phyloP scores from a whole-genome alignment of 2,329 filamentous ascomycete species.

The Colletotrichum sublineola region DNA sequence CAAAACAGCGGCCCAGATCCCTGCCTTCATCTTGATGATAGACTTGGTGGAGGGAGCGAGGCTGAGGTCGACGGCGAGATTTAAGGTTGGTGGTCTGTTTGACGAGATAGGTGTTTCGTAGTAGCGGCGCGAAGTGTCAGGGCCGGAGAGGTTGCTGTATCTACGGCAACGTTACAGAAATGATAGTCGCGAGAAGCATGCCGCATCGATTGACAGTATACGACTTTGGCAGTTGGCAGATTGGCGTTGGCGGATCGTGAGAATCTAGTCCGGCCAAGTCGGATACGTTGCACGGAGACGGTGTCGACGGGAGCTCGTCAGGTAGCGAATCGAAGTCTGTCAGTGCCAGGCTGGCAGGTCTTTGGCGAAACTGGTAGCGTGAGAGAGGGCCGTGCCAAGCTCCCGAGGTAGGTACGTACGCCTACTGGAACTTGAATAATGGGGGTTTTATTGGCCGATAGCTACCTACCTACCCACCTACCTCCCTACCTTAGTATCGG shows the following conservation, averaged over 20 bases:
- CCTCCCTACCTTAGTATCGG: neutral
- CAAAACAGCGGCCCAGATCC: constrained; percentile 64
- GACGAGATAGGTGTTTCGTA: neutral
- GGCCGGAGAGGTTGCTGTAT: constrained; percentile 9
- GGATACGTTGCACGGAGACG: constrained; percentile 34
- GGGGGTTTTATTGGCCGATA: constrained; percentile 23
- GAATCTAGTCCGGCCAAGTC: constrained; percentile 27
- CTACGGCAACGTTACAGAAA: constrained; percentile 23
- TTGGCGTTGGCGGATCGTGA: constrained; percentile 25
- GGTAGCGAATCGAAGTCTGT: constrained; percentile 15
- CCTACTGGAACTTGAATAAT: constrained; percentile 15
- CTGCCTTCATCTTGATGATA: constrained; percentile 65
- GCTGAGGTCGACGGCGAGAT: neutral
- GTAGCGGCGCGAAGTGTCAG: constrained; percentile 4
- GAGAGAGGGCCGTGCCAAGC: constrained; percentile 38
- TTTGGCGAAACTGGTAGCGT: constrained; percentile 38
- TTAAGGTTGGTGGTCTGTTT: constrained; percentile 7
- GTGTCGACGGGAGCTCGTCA: constrained; percentile 21
- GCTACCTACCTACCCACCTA: neutral
- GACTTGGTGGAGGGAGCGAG: neutral
- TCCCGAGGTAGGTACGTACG: constrained; percentile 34
- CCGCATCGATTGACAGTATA: constrained; percentile 17
- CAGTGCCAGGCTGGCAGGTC: constrained; percentile 37
- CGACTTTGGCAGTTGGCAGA: constrained; percentile 8
- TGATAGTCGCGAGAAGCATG: constrained; percentile 27